Evolutionary conservation across 192 early-diverging fungal species (phyloP).

Genomic region (Umbelopsis ramanniana): DNA sequence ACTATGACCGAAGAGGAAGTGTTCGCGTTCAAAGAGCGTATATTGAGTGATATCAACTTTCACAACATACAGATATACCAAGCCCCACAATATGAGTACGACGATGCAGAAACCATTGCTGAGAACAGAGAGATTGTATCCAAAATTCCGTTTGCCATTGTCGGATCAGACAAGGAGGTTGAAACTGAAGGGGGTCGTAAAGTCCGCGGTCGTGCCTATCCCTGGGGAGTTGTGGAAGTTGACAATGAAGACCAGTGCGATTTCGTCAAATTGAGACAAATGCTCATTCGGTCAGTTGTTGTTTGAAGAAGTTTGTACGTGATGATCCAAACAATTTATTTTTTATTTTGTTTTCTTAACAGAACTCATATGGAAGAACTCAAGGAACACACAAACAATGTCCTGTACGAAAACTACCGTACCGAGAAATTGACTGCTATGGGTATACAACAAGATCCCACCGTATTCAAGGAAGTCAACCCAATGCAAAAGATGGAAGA

Average conservation of each 20-base stretch:
- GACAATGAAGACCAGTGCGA: slow-evolving; percentile 97
- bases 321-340: too few species aligned
- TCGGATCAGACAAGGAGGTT: slow-evolving; percentile 89
- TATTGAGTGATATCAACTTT: slow-evolving; percentile 81
- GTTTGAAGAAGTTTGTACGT: not conserved
- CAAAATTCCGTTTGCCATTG: slow-evolving; percentile 96
- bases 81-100: slow-evolving; percentile 82
- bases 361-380: slow-evolving; percentile 98
- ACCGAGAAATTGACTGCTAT: slow-evolving; percentile 91
- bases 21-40: slow-evolving; percentile 82
- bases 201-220: slow-evolving; percentile 90
- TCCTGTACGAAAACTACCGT: slow-evolving; percentile 96
- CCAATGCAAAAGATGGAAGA: slow-evolving; percentile 83
- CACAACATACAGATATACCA: slow-evolving; percentile 90
- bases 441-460: slow-evolving; percentile 83
- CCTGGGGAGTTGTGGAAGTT: slow-evolving; percentile 96
- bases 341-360: not conserved
- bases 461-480: slow-evolving; percentile 79
- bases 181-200: slow-evolving; percentile 83
- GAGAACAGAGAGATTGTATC: slow-evolving; percentile 82
- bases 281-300: slow-evolving; percentile 66
- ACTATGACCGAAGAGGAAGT: slow-evolving; percentile 87
- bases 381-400: slow-evolving; percentile 89
- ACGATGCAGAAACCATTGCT: slow-evolving; percentile 81
- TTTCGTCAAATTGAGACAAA: slow-evolving; percentile 94